Evolutionary conservation across 1,284 basidiomycete genomes (phyloP).

Genomic region (Exobasidium cylindrosporum): DNA sequence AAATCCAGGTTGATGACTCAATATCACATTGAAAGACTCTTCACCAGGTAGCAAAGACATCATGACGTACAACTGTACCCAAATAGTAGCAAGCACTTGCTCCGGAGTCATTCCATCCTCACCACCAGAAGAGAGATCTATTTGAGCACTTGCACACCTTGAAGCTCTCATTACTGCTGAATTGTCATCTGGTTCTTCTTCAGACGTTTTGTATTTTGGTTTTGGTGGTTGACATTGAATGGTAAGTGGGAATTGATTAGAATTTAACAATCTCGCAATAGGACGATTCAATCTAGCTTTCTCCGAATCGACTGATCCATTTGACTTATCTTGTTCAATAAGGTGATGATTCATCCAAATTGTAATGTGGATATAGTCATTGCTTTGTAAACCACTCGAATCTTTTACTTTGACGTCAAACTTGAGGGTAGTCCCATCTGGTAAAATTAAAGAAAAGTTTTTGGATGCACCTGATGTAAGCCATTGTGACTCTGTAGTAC

Average conservation of each 20-base stretch:
- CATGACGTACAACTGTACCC: conserved; percentile 31
- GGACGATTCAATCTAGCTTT: background rate
- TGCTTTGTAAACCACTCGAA: background rate
- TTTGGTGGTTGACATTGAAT: conserved; percentile 19
- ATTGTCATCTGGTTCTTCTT: conserved; percentile 47
- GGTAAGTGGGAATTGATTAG: background rate
- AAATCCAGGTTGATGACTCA: background rate
- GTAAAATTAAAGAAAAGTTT: conserved; percentile 5
- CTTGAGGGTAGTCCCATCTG: conserved; percentile 1
- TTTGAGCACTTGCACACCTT: conserved; percentile 23
- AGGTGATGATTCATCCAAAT: background rate
- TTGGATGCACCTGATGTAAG: conserved; percentile 2
- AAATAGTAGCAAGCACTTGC: conserved; percentile 17
- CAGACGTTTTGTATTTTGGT: conserved; percentile 26
- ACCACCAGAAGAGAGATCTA: background rate
- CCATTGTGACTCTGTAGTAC: conserved; percentile 4
- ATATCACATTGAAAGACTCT: conserved; percentile 24
- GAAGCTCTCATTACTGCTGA: conserved; percentile 26
- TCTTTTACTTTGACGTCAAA: background rate
- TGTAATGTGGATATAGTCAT: background rate
- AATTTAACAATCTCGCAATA: background rate
- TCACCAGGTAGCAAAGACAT: conserved; percentile 41
- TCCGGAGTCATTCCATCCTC: background rate
- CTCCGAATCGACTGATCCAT: too few relatives aligned
- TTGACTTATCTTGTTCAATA: conserved; percentile 1